Evolutionary conservation across 2,329 filamentous ascomycete species (phyloP).

Genomic region (Neonectria magnoliae): DNA sequence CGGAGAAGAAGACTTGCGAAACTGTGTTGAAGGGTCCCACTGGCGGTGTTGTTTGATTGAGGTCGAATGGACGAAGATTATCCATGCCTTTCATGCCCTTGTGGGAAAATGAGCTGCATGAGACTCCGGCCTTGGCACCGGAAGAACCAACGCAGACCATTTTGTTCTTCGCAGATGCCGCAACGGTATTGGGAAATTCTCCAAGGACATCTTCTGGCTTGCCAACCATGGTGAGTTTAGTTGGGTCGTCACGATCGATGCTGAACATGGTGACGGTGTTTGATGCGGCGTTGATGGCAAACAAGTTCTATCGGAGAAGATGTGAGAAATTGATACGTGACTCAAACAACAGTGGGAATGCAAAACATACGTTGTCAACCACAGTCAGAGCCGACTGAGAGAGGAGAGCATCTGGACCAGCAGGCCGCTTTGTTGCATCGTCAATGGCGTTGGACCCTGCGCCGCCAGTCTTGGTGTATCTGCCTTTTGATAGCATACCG

Average conservation of each 20-base stretch:
- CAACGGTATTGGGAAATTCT: constrained; percentile 64
- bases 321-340: neutral
- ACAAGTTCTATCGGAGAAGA: constrained; percentile 53
- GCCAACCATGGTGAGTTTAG: constrained; percentile 56
- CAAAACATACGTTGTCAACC: constrained; percentile 57
- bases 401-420: constrained; percentile 60
- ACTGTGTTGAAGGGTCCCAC: constrained; percentile 67
- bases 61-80: constrained; percentile 55
- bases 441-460: constrained; percentile 55
- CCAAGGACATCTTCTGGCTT: constrained; percentile 55
- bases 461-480: constrained; percentile 58
- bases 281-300: constrained; percentile 63
- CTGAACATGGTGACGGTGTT: constrained; percentile 62
- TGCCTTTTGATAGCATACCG: constrained; percentile 57
- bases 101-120: constrained; percentile 53
- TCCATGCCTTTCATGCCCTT: constrained; percentile 56
- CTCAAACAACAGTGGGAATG: neutral
- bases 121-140: constrained; percentile 56
- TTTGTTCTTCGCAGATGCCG: constrained; percentile 54
- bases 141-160: constrained; percentile 59
- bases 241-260: constrained; percentile 54
- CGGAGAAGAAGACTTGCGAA: constrained; percentile 69
- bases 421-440: constrained; percentile 47
- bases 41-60: constrained; percentile 68
- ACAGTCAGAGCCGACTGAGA: constrained; percentile 62